Base-by-base conservation (phyloP, 2,329 filamentous ascomycete genomes). In the Stachybotrys elegans region DNA sequence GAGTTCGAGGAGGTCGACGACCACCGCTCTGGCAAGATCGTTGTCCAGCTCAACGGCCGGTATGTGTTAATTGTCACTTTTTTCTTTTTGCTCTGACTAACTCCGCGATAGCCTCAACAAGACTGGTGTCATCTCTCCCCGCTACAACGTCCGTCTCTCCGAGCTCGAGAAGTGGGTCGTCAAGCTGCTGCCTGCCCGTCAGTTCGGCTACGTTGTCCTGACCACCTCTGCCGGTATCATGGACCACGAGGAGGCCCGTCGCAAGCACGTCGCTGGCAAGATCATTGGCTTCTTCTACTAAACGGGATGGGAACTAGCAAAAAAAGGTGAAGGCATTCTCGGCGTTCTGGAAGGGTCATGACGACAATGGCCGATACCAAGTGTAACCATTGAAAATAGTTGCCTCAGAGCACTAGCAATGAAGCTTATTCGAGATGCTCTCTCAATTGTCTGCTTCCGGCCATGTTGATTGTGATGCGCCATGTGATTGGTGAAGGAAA, bases 261-360 rank as follows among this genome's bases (percentile, higher is more conserved):
- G 93, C 73, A 97, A 97, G 85, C 93, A 98, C 80, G 93, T 97
- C 68, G 84, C 92, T 61, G 93, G 93, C 76, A 98, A 98, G 85
- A 88, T 98, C 75, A 88, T 97, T 63, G 93, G 93, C 65, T 98
- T 97, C 86, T 96, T 96, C 83, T 97, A 96, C 83, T 96, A 93
- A 65, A 61, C 51, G 53, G 53, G 34, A 42, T 31, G 48, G 43
- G 47, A 49, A 48, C 40, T n/a, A n/a, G n/a, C n/a, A n/a, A n/a
- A 42, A 51, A 59, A 64, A 57, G 52, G 51, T 49, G 50, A 41
- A 42, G 61, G 59, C 58, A 65, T 58, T 58, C 60, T 62, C 57
- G 64, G 64, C 59, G 65, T 66, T 66, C 42, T n/a, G n/a, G 53
- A 56, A 51, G 56, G 56, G 53, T 57, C 43, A 61, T 56, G 54